These are phyloP conservation scores for Aspergillus ochraceoroseus DNA, from an alignment of 2,329 filamentous ascomycete genomes.

Conservation along the genomic window DNA sequence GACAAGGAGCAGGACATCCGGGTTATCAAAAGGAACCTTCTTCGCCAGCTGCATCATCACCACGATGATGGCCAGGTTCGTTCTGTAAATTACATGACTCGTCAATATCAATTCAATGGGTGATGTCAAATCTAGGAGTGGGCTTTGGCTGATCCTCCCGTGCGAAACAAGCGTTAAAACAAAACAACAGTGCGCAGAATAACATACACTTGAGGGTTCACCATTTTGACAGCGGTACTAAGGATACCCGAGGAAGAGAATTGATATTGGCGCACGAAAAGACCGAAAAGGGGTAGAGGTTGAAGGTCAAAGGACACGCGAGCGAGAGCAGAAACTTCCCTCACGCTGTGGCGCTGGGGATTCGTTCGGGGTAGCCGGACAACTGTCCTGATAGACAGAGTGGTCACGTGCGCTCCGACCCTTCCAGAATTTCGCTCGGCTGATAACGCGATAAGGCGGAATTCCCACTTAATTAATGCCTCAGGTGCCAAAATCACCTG, in stretches of 20 bases:
- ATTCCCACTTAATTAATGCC: constrained; percentile 5
- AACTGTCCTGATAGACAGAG: constrained; percentile 23
- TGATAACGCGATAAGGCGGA: constrained; percentile 7
- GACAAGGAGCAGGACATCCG: constrained; percentile 60
- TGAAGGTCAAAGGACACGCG: constrained; percentile 13
- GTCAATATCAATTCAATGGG: constrained; percentile 14
- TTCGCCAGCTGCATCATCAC: constrained; percentile 98
- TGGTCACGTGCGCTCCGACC: constrained; percentile 20
- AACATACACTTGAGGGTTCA: constrained; percentile 62
- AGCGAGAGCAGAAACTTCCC: constrained; percentile 22
- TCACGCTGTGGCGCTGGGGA: constrained; percentile 12
- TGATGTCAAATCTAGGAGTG: neutral
- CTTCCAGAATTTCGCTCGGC: constrained; percentile 6
- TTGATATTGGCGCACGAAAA: constrained; percentile 11
- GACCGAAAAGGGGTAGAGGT: constrained; percentile 8
- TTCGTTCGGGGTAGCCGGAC: constrained; percentile 23
- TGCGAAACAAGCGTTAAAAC: neutral
- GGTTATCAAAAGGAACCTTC: constrained; percentile 90
- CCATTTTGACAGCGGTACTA: constrained; percentile 50
- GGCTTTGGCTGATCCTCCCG: neutral
- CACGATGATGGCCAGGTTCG: constrained; percentile 90
- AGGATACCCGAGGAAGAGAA: constrained; percentile 17
- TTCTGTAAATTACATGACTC: constrained; percentile 50
- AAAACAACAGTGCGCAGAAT: constrained; percentile 1
- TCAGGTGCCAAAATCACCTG: constrained; percentile 19